phyloP scores from a whole-genome alignment of 176 grass and related monocot genomes.

The Rhynchospora tenuis region DNA sequence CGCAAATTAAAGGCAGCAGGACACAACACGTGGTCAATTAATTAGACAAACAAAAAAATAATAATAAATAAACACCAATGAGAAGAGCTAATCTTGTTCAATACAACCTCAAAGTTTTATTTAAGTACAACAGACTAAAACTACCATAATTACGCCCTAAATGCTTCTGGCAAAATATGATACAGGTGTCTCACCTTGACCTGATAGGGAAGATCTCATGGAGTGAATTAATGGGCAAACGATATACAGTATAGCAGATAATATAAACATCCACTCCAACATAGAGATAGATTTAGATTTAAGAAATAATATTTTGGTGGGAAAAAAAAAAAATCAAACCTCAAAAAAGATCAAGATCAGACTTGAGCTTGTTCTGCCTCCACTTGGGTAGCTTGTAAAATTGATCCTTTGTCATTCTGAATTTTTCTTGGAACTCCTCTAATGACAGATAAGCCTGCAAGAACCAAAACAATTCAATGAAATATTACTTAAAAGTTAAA shows the following conservation, averaged over 20 bases:
- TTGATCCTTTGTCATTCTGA: slow-evolving; percentile 48
- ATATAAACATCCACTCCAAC: not conserved
- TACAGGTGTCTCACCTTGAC: not conserved
- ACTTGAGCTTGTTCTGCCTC: slow-evolving; percentile 88
- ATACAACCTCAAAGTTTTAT: not conserved
- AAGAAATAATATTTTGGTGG: not conserved
- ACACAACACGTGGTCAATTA: not conserved
- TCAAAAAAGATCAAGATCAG: slow-evolving; percentile 61
- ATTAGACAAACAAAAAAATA: not conserved
- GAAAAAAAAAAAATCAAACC: not conserved
- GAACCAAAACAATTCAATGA: not conserved
- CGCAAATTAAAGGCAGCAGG: not conserved
- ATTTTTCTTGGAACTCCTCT: slow-evolving; percentile 66
- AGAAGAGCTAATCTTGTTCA: not conserved
- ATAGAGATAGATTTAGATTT: not conserved
- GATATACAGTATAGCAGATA: not conserved
- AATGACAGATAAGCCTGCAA: slow-evolving; percentile 60
- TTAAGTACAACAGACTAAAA: not conserved
- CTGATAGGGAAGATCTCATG: not conserved
- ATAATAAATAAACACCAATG: not conserved
- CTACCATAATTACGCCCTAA: not conserved
- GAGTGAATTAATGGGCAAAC: not conserved
- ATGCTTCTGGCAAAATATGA: not conserved
- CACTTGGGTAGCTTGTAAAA: slow-evolving; percentile 83
- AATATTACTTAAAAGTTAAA: slow-evolving; percentile 8